phyloP scores from a whole-genome alignment of 805 yeast species.

The Cephaloascus albidus region DNA sequence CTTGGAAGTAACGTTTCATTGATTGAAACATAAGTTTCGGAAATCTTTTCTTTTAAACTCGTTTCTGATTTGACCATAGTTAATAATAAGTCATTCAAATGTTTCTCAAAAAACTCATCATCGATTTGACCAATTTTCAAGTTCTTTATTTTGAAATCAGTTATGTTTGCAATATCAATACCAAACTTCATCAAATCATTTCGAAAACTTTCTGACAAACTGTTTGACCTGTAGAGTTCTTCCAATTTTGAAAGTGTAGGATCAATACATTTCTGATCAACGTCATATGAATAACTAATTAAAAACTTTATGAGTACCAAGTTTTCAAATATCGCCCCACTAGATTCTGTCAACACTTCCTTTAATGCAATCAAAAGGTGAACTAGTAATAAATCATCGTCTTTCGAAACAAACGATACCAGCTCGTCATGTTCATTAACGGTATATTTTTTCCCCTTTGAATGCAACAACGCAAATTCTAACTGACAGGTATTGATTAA shows the following conservation, averaged over 20 bases:
- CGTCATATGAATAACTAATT: slow-evolving; percentile 31
- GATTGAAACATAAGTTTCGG: slow-evolving; percentile 9
- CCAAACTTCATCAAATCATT: slow-evolving; percentile 3
- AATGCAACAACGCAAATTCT: slow-evolving; percentile 22
- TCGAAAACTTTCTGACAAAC: neutral
- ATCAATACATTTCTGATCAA: slow-evolving; percentile 10
- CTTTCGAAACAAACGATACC: slow-evolving; percentile 20
- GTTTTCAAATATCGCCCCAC: slow-evolving; percentile 19
- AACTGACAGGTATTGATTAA: slow-evolving; percentile 39
- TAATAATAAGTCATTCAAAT: slow-evolving; percentile 12
- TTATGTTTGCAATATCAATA: neutral
- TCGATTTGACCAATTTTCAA: slow-evolving; percentile 10
- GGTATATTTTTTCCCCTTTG: neutral
- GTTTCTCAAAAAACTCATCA: slow-evolving; percentile 12
- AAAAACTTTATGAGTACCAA: slow-evolving; percentile 19
- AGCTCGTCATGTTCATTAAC: neutral
- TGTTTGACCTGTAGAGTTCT: slow-evolving; percentile 1
- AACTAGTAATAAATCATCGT: slow-evolving; percentile 18
- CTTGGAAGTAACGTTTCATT: slow-evolving; percentile 28
- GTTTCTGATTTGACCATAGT: slow-evolving; percentile 23
- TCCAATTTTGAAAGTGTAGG: slow-evolving; percentile 6
- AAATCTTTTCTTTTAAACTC: slow-evolving; percentile 20
- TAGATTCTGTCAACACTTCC: slow-evolving; percentile 21
- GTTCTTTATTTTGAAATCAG: neutral
- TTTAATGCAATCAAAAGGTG: slow-evolving; percentile 17